Evolutionary conservation across 2,329 filamentous ascomycete genomes (phyloP), one percentile per base, ranked within the genome.

Genomic region (Epicoccum nigrum): DNA sequence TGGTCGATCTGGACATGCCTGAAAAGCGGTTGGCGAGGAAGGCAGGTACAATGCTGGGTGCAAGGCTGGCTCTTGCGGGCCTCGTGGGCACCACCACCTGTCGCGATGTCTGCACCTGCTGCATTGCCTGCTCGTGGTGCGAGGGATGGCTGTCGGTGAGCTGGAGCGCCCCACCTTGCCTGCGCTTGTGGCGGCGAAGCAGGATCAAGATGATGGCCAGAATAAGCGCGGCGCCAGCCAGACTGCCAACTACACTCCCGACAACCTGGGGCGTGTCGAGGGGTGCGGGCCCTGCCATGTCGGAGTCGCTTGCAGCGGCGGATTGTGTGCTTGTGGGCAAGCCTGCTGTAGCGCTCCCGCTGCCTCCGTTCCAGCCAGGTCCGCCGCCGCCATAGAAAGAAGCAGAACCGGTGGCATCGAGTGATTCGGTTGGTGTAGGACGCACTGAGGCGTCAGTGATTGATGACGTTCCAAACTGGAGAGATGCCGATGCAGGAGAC

Each of bases 191-290:
- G 62, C 81, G 79, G 51, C 77, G 75, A 38, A 83, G 71, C 45
- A 85, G 68, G 25, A 85, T 68, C 44, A 86, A 65, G 9, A 84
- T 66, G 25, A 81, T 70, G 9, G 80, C 63, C 7, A 82, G 62
- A 7, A 83, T 63, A 7, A 83, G 64, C 11, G 82, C 79, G 27
- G 82, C 63, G 21, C 83, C 84, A 27, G 83, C 83, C 41, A 85
- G 76, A 37, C 83, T 83, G 13, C 84, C 84, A 20, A 87, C 77
- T n/a, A 86, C 81, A 38, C 83, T 83, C 7, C 84, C 84, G 16
- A 85, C 82, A 3, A 86, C 79, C 51, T 78, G 77, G 13, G 79
- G 78, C 19, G 81, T 83, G 35, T 75, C 73, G 6, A 77, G 68
- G 16, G 72, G 65, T 13, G 62, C 57, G 25, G 61, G 55, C 23